Evolutionary conservation across 345 rosid genomes (phyloP).

Genomic region (Eucalyptus tenuipes): DNA sequence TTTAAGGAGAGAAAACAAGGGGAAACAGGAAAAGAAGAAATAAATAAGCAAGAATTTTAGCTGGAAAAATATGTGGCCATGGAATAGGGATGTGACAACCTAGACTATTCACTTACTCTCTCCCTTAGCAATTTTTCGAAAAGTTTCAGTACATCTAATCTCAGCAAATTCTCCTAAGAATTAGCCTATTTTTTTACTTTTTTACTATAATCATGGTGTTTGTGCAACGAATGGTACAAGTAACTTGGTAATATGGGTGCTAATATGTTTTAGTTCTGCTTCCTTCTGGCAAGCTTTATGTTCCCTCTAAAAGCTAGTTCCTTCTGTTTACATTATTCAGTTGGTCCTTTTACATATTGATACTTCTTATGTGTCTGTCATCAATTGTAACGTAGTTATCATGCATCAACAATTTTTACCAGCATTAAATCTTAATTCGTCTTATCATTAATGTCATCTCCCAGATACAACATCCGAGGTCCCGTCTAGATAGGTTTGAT

Average conservation of each 20-base stretch:
- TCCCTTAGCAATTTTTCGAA: neutral
- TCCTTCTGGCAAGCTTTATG: neutral
- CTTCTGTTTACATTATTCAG: neutral
- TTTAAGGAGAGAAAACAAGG: neutral
- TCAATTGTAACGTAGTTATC: neutral
- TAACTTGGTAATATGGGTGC: neutral
- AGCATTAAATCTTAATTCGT: neutral
- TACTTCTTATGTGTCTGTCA: neutral
- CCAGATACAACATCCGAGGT: slow-evolving; percentile 95
- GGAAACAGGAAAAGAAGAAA: neutral
- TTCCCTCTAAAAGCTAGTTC: neutral
- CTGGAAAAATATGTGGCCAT: neutral
- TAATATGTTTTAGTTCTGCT: neutral
- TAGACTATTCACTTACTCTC: neutral
- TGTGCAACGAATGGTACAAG: neutral
- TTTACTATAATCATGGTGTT: neutral
- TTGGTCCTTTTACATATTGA: neutral
- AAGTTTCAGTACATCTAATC: neutral
- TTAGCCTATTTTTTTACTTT: neutral
- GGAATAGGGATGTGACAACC: neutral
- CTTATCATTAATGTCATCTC: neutral
- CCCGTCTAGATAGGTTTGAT: slow-evolving; percentile 65
- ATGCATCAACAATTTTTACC: neutral
- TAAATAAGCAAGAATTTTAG: neutral
- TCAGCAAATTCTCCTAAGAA: neutral